These are phyloP conservation scores for Simplicillium aogashimaense DNA, from an alignment of 2,329 filamentous ascomycete species.

Conservation along the genomic window DNA sequence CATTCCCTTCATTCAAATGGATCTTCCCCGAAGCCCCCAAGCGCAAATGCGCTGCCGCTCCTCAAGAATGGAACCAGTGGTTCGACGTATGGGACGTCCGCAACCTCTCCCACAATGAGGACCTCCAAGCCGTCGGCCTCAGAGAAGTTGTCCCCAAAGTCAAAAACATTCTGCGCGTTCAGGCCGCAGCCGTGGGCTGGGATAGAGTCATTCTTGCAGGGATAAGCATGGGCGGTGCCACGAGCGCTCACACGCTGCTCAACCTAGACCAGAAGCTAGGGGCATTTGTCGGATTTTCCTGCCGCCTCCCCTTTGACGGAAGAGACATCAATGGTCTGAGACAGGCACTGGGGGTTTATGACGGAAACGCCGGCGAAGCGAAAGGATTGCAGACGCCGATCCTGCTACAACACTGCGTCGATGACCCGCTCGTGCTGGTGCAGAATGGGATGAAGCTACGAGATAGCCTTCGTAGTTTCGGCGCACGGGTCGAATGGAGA, in stretches of 20 bases:
- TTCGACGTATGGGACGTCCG: slow-evolving; percentile 38
- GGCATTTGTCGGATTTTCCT: slow-evolving; percentile 28
- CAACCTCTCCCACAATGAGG: slow-evolving; percentile 28
- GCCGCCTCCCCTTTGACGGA: slow-evolving; percentile 23
- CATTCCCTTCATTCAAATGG: slow-evolving; percentile 36
- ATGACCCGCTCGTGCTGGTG: slow-evolving; percentile 31
- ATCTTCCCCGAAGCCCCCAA: slow-evolving; percentile 35
- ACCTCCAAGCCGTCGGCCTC: slow-evolving; percentile 30
- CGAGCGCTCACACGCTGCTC: slow-evolving; percentile 25
- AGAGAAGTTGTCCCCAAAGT: slow-evolving; percentile 24
- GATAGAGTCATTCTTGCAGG: slow-evolving; percentile 31
- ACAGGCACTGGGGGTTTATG: slow-evolving; percentile 17
- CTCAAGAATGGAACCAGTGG: slow-evolving; percentile 30
- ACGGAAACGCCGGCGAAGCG: slow-evolving; percentile 13
- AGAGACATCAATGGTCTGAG: slow-evolving; percentile 20
- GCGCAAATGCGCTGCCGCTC: slow-evolving; percentile 13
- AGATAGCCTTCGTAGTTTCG: slow-evolving; percentile 23
- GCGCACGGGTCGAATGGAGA: slow-evolving; percentile 26
- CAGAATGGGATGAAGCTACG: slow-evolving; percentile 23
- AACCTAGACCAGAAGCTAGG: slow-evolving; percentile 17
- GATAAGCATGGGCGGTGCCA: slow-evolving; percentile 35
- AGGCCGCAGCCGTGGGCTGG: slow-evolving; percentile 24
- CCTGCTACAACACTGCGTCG: slow-evolving; percentile 32
- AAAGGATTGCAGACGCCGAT: slow-evolving; percentile 31
- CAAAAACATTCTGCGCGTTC: slow-evolving; percentile 18